Conservation (phyloP, 306 rosid species). For the Elaeagnus macrophylla region DNA sequence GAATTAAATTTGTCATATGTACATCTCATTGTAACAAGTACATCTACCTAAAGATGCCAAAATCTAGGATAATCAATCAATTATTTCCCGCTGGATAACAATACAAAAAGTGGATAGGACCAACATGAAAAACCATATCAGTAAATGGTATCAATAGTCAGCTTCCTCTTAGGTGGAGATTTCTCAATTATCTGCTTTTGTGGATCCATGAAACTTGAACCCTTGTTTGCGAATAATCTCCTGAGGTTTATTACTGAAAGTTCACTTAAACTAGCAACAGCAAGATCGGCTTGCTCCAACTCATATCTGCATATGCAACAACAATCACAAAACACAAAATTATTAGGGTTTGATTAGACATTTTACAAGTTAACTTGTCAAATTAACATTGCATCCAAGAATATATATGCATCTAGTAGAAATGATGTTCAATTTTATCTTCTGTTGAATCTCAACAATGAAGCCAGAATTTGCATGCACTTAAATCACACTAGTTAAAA, state of each 20-base stretch:
- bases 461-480: too few species aligned
- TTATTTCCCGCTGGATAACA: too few species aligned
- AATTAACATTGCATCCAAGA: neutral
- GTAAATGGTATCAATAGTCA: conserved; percentile 75
- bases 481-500: neutral
- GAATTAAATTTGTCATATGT: too few species aligned
- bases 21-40: too few species aligned
- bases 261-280: conserved; percentile 79
- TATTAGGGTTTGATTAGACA: neutral
- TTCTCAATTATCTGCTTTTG: conserved; percentile 75
- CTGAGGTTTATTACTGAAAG: conserved; percentile 92
- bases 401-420: neutral
- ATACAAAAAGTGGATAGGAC: neutral
- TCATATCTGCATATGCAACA: conserved; percentile 57
- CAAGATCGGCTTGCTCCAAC: conserved; percentile 92
- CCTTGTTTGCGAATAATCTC: conserved; percentile 85
- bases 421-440: too few species aligned
- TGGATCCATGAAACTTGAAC: conserved; percentile 85
- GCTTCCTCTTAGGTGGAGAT: conserved; percentile 77
- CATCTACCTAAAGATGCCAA: too few species aligned
- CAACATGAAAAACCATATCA: conserved; percentile 17
- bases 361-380: neutral
- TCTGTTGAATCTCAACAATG: too few species aligned
- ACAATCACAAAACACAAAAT: conserved; percentile 7
- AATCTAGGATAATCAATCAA: too few species aligned